Base-by-base conservation (phyloP, 768 basidiomycete species). In the Amanita jacksonii region DNA sequence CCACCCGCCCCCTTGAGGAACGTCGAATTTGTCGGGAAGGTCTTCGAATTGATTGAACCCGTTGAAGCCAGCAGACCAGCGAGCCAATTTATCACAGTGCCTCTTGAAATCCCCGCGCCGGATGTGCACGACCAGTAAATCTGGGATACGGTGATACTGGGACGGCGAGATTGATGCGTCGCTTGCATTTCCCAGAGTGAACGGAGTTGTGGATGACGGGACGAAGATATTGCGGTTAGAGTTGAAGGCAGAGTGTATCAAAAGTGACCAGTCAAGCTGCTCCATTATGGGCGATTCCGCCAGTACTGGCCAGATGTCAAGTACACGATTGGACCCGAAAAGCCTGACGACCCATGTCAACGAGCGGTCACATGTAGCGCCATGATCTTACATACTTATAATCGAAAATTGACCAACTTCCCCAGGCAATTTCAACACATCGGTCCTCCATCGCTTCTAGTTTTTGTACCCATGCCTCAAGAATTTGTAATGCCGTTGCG, bases 181-280 rank as follows among this genome's bases (percentile, higher is more conserved):
- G 15, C 8, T 4, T 7, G 41, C 13, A 5, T 42, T 8, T 41
- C 33, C 55, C 53, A 5, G 57, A 50, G 37, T 48, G 34, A 34
- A 4, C 9, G 10, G 18, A 15, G 36, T 10, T 31, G 30, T 19
- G 7, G 27, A 20, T 1, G 28, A 34, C 4, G 43, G 25, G 6
- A 45, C 42, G 36, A 79, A 73, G 33, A 72, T 58, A 4, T 62
- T 57, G 1, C 62, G 53, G 51, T 83, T 82, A 13, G 56, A 56
- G 16, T 60, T 51, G 53, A 74, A 77, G 0, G 69, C 68, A n/a
- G 54, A 54, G 36, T 74, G 61, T 45, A 84, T 62, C 3, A 83
- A 68, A 0, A 76, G 66, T 0, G 84, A 84, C 79, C 79, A 83
- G 13, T 66, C 62, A 55, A 77, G 79, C 28, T 70, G 50, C 4